Evolutionary conservation across 2,329 filamentous ascomycete genomes (phyloP).

Genomic region (Diaporthe citrichinensis): DNA sequence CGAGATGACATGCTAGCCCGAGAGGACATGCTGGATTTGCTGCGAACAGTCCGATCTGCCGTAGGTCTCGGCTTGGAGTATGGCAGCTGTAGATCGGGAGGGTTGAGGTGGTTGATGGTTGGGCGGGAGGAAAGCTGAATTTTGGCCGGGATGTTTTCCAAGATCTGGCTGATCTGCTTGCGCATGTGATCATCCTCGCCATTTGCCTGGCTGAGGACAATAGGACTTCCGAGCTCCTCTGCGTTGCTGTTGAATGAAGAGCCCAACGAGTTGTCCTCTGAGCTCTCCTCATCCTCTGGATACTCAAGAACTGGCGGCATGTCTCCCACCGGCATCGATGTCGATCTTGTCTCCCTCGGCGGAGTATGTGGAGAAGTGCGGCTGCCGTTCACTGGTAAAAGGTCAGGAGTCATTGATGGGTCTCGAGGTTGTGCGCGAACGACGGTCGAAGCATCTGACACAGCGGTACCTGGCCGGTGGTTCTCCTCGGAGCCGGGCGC

Average conservation of each 20-base stretch:
- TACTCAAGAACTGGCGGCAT: constrained; percentile 60
- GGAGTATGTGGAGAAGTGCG: constrained; percentile 37
- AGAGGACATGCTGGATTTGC: constrained; percentile 63
- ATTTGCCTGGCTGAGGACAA: constrained; percentile 52
- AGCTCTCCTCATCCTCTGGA: constrained; percentile 58
- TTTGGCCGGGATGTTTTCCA: constrained; percentile 82
- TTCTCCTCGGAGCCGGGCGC: constrained; percentile 10
- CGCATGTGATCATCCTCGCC: constrained; percentile 78
- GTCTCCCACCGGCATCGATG: constrained; percentile 60
- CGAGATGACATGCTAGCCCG: constrained; percentile 58
- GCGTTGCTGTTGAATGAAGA: constrained; percentile 61
- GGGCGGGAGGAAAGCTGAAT: constrained; percentile 79
- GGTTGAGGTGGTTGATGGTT: constrained; percentile 68
- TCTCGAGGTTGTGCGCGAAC: constrained; percentile 24
- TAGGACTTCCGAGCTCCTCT: constrained; percentile 52
- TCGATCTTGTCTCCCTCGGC: constrained; percentile 49
- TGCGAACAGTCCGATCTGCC: constrained; percentile 57
- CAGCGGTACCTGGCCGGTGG: constrained; percentile 20
- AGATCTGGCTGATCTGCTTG: constrained; percentile 83
- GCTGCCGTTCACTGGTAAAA: constrained; percentile 17
- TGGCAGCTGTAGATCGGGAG: constrained; percentile 69
- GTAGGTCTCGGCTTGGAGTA: constrained; percentile 52
- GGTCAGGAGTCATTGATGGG: constrained; percentile 35
- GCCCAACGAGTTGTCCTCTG: constrained; percentile 59
- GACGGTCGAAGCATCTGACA: constrained; percentile 18